These are phyloP conservation scores for Bipolaris cookei DNA, from an alignment of 2,329 filamentous ascomycete genomes.

Conservation along the genomic window DNA sequence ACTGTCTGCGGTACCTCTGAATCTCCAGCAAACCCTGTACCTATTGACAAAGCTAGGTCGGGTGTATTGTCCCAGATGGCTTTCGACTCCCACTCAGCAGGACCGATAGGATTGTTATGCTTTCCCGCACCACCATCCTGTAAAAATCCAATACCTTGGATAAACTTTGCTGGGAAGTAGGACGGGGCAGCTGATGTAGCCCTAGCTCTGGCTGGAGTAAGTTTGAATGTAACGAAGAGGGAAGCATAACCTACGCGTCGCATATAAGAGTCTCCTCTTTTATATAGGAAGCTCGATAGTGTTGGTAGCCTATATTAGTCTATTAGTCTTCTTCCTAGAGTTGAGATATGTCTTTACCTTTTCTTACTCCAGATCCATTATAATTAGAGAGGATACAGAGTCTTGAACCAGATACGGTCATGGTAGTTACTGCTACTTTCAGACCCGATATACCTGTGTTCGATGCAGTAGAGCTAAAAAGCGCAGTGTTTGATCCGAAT, in stretches of 20 bases:
- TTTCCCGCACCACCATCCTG: constrained; percentile 18
- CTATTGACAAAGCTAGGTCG: constrained; percentile 20
- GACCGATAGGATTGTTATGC: constrained; percentile 20
- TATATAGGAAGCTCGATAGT: constrained; percentile 13
- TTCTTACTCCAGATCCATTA: constrained; percentile 12
- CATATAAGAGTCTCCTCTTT: constrained; percentile 17
- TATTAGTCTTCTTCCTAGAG: background rate
- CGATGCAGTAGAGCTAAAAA: constrained; percentile 15
- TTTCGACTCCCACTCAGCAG: constrained; percentile 18
- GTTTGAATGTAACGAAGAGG: background rate
- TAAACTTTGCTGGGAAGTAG: constrained; percentile 26
- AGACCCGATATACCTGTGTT: constrained; percentile 4
- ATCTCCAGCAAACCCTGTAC: constrained; percentile 16
- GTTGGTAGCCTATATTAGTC: constrained; percentile 15
- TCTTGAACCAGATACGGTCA: constrained; percentile 9
- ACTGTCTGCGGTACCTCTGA: background rate
- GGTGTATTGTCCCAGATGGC: constrained; percentile 16
- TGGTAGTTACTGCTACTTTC: constrained; percentile 23
- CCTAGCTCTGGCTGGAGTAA: constrained; percentile 11
- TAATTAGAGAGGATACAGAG: constrained; percentile 28
- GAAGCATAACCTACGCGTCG: constrained; percentile 15
- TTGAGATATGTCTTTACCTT: constrained; percentile 9
- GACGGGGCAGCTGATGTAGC: constrained; percentile 19
- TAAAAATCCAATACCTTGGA: constrained; percentile 15
- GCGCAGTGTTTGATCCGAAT: constrained; percentile 7